Evolutionary conservation across 1,284 basidiomycete genomes (phyloP), one percentile per base, ranked within the genome.

Genomic region (Taiwanofungus camphoratus): DNA sequence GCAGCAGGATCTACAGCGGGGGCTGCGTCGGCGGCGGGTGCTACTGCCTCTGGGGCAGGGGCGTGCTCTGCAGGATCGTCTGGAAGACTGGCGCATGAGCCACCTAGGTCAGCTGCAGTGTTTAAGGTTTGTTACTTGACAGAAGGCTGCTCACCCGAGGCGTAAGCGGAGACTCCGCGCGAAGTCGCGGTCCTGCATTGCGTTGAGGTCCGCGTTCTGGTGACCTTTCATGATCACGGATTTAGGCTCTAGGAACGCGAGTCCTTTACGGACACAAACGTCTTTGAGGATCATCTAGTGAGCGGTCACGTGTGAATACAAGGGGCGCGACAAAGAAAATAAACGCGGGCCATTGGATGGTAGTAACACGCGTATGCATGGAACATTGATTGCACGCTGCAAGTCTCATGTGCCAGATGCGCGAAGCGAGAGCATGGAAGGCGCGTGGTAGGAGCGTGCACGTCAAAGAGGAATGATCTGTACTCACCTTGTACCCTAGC

Each of bases 401-500:
- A 31, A 7, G 12, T 21, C 5, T 1, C 26, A 36, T 22, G 24
- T 42, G 23, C n/a, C n/a, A n/a, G n/a, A n/a, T n/a, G n/a, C n/a
- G n/a, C n/a, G n/a, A n/a, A n/a, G n/a, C n/a, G n/a, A n/a, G n/a
- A n/a, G n/a, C 12, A 18, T 11, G 20, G 21, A 38, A 24, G n/a
- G 23, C 27, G 20, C 31, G 19, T 23, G 35, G n/a, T 26, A 9
- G 18, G 22, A 21, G 27, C 15, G 15, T 36, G 30, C 37, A 26
- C 29, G 24, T 11, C 16, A 19, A 24, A 30, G 49, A 23, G 35
- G 24, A 23, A 22, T 3, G 29, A 32, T 20, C 13, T 11, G 45
- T 24, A 54, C 68, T 44, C 41, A 85, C 87, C 69, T 90, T 90
- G 57, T 66, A 84, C 2, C 87, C 87, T 18, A 89, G 65, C 0